A percentile compares a stretch with the other conserved stretches of the same genome.
These are phyloP conservation scores for Catharanthus roseus DNA, from an alignment of 257 asterid species.

Conservation along the genomic window DNA sequence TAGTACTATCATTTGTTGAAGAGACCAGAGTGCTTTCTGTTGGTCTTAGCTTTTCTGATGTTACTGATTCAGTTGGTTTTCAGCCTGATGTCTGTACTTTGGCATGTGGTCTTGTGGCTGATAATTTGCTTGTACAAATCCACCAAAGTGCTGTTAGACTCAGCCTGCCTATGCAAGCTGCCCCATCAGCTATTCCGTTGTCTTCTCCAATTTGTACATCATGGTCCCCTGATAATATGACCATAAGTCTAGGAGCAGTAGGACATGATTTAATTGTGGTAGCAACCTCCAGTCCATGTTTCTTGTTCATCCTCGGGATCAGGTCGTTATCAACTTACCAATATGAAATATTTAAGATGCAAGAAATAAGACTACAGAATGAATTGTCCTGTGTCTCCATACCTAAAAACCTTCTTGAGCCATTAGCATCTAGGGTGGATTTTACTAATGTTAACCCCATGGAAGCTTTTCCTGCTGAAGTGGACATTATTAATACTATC, in stretches of 20 bases:
- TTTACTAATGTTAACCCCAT: constrained; percentile 25
- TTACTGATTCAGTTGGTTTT: constrained; percentile 85
- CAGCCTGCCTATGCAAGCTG: constrained; percentile 52
- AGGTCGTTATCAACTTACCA: constrained; percentile 37
- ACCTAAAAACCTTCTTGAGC: constrained; percentile 50
- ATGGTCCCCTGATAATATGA: constrained; percentile 69
- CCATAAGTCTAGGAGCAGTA: constrained; percentile 88
- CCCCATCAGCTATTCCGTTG: constrained; percentile 50
- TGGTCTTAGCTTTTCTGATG: constrained; percentile 89
- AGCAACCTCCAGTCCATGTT: constrained; percentile 80
- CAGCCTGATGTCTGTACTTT: constrained; percentile 80
- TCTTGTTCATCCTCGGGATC: constrained; percentile 69
- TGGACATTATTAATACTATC: constrained; percentile 40
- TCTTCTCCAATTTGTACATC: constrained; percentile 54
- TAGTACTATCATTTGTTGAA: constrained; percentile 89
- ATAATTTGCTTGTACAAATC: constrained; percentile 76
- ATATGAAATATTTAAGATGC: constrained; percentile 64
- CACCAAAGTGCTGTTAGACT: constrained; percentile 76
- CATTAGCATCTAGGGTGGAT: constrained; percentile 28
- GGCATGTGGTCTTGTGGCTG: constrained; percentile 89
- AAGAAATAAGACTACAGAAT: constrained; percentile 65
- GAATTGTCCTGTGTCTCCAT: constrained; percentile 88
- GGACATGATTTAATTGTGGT: constrained; percentile 75
- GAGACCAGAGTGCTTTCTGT: constrained; percentile 97
- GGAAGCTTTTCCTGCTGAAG: constrained; percentile 30